Evolutionary conservation across 2,329 filamentous ascomycete species (phyloP), one percentile per base, ranked within the genome.

Genomic region (Pyricularia pennisetigena): DNA sequence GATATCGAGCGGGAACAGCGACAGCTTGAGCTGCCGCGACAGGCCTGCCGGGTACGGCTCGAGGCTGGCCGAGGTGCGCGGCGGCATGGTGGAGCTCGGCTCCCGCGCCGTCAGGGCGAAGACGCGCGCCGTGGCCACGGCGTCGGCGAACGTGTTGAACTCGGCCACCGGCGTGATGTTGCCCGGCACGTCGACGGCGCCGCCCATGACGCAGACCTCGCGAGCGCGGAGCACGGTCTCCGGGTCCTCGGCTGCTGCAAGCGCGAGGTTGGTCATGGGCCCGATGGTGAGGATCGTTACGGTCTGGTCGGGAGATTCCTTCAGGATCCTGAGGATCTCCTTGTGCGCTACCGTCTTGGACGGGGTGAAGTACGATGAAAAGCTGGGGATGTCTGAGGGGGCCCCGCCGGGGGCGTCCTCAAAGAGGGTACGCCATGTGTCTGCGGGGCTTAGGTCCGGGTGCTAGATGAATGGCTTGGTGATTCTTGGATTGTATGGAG

Each of bases 141-240:
- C 84, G 76, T 99, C 96, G 69, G 95, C 94, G 75, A 93, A 97
- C 69, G 90, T 91, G 82, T 99, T 99, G 85, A 99, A 99, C 77
- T 99, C 95, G 71, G 92, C 93, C 14, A 90, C 86, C 1, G 95
- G 94, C 64, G 88, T 89, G 74, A 92, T 88, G 78, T 99, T 99
- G 72, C 95, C 95, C 66, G 88, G 85, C 63, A 88, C 81, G 69
- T 91, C 84, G 68, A 99, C 86, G 28, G 92, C 89, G 69, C 95
- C 95, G 69, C 94, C 95, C 95, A 99, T 99, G 64, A 97, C 91
- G 4, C 97, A 90, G 3, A 99, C 86, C 78, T 98, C 93, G 77
- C 96, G 97, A 65, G 89, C 92, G 62, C 88, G 88, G 68, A 99
- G 83, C 78, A 99, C 97, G 0, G 93, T 90, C 78, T 94, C 92